Conservation (phyloP, 2,329 filamentous ascomycete species). For the Lachnellula hyalina region DNA sequence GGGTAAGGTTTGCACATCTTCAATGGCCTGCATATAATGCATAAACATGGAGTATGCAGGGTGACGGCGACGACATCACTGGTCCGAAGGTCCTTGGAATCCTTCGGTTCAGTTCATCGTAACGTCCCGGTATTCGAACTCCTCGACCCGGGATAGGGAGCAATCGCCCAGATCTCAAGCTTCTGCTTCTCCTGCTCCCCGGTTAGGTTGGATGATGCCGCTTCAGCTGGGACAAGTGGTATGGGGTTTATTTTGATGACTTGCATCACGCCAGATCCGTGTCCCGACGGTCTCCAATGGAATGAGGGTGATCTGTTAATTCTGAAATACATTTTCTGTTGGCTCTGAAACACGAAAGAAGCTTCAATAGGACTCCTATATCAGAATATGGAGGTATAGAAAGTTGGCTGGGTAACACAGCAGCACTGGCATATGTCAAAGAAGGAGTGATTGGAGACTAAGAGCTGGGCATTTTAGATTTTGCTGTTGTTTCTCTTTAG, state of each 20-base stretch:
- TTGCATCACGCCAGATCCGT: background rate
- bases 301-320: no score
- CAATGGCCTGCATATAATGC: conserved; percentile 18
- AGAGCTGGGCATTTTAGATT: background rate
- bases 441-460: conserved; percentile 1
- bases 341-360: conserved; percentile 8
- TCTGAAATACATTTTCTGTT: background rate
- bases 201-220: background rate
- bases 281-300: background rate
- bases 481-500: conserved; percentile 1
- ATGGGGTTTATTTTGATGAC: background rate
- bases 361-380: conserved; percentile 10
- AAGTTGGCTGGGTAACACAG: conserved; percentile 4
- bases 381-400: conserved; percentile 14
- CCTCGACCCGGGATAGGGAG: background rate
- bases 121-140: background rate
- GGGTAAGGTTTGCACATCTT: conserved; percentile 4
- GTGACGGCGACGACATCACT: conserved; percentile 5
- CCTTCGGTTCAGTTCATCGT: conserved; percentile 12
- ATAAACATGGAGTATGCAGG: conserved; percentile 13
- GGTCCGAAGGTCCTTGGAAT: conserved; percentile 4
- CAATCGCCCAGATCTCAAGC: background rate
- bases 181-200: background rate
- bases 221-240: background rate
- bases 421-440: conserved; percentile 1